Base-by-base conservation (phyloP, 257 asterid genomes). In the Nicotiana obtusifolia region DNA sequence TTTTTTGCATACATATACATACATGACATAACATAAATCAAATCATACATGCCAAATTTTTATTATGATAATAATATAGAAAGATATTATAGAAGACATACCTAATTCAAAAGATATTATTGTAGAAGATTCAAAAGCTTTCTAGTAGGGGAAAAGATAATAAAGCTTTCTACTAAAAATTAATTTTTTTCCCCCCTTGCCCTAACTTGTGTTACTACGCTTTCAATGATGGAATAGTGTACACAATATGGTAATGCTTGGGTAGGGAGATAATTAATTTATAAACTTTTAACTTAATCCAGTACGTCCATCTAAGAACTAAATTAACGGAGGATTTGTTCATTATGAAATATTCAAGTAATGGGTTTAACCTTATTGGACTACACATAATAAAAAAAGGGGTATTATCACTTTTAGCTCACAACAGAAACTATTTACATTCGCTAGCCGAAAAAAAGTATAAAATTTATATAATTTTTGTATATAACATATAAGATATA, bases 381-480 rank as follows among this genome's bases (percentile, higher is more conserved):
- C n/a, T 7, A 20, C 15, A 20, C 14, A 20, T 10, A 60, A 20
- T 20, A 4, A 52, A 52, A 2, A 52, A 52, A 8, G 0, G 0
- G 8, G 11, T 41, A 41, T 41, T 41, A 8, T 41, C 3, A 8
- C 11, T 8, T 41, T 41, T 8, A 8, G 3, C 49, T 0, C 11
- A 3, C 0, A 41, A 0, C 8, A 37, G 0, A 41, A 41, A 41
- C 3, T 41, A 41, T 8, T 41, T 41, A 7, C 2, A 41, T 1
- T 8, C 47, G 0, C 0, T 8, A 41, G 11, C 0, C 3, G 0
- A 41, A 7, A 41, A 2, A 41, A 0, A 11, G 11, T 41, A 41
- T 41, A 41, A 7, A 37, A 8, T 41, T 41, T 8, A 0, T 8
- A 41, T 37, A 37, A 37, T 41, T 8, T 8, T 41, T 7, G 3